Conservation (phyloP, 2,329 filamentous ascomycete genomes). For the Aspergillus awamori region DNA sequence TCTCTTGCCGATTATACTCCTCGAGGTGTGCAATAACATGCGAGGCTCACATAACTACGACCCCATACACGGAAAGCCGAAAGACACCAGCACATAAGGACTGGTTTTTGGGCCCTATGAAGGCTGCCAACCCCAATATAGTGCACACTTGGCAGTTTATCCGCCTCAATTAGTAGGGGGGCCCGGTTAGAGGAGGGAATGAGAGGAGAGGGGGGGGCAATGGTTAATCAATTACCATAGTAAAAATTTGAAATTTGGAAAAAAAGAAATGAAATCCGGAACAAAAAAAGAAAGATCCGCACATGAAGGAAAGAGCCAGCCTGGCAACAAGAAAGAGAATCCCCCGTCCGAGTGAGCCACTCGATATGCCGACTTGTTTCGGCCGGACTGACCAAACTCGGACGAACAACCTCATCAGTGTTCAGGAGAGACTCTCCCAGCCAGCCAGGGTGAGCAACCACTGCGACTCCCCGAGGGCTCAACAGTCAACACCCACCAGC, state of each 20-base stretch:
- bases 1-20: slow-evolving; percentile 5
- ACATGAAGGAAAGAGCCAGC: neutral
- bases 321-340: neutral
- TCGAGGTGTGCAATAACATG: neutral
- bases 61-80: neutral
- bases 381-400: slow-evolving; percentile 11
- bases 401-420: neutral
- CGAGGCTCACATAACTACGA: neutral
- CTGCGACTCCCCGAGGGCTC: neutral
- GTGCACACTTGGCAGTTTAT: neutral
- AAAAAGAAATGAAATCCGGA: neutral
- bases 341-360: neutral
- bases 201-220: neutral
- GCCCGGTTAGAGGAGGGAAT: neutral
- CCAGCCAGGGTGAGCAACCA: neutral
- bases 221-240: neutral
- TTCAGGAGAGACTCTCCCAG: neutral
- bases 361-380: slow-evolving; percentile 9
- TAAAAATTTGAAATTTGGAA: neutral
- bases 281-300: neutral
- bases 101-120: neutral
- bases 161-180: neutral
- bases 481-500: slow-evolving; percentile 1
- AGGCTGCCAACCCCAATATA: neutral
- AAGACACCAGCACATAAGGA: neutral